Evolutionary conservation across 305 asterid species (phyloP).

Genomic region (Vinca major): DNA sequence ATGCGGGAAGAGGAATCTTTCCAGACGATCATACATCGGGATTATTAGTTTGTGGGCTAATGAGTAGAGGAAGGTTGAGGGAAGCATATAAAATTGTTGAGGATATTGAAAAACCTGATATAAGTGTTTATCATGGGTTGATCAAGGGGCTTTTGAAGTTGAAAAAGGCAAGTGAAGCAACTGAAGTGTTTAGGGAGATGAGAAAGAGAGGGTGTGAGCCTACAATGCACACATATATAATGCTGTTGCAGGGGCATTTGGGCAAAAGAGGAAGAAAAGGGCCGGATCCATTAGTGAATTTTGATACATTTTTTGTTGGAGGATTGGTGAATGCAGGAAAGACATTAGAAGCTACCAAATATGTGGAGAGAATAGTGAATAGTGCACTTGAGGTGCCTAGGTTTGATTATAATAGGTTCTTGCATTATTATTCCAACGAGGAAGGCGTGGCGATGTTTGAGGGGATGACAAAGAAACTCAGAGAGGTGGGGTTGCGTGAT

Average conservation of each 20-base stretch:
- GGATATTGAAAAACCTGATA: slow-evolving; percentile 43
- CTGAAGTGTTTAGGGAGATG: slow-evolving; percentile 86
- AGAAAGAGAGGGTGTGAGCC: slow-evolving; percentile 73
- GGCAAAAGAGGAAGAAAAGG: slow-evolving; percentile 88
- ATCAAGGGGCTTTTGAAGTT: slow-evolving; percentile 69
- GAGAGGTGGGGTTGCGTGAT: slow-evolving; percentile 82
- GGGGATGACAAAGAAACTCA: slow-evolving; percentile 55
- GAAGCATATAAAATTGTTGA: slow-evolving; percentile 49
- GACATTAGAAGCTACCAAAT: slow-evolving; percentile 58
- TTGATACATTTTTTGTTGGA: slow-evolving; percentile 86
- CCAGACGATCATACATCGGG: slow-evolving; percentile 43
- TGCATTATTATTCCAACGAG: slow-evolving; percentile 73
- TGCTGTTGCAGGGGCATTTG: slow-evolving; percentile 82
- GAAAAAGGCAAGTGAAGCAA: slow-evolving; percentile 66
- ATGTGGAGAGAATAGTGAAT: slow-evolving; percentile 61
- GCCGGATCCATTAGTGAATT: slow-evolving; percentile 73
- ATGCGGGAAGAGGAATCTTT: slow-evolving; percentile 54
- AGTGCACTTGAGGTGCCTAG: slow-evolving; percentile 71
- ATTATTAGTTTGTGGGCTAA: slow-evolving; percentile 41
- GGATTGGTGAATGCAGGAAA: slow-evolving; percentile 76
- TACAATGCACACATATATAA: slow-evolving; percentile 78
- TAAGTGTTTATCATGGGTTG: slow-evolving; percentile 65
- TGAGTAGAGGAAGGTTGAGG: slow-evolving; percentile 50
- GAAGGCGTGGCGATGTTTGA: slow-evolving; percentile 79
- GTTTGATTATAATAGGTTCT: slow-evolving; percentile 74